Percentiles rank a stretch among this genome's conserved stretches.
These are phyloP conservation scores for Apiospora malaysiana DNA, from an alignment of 2,329 filamentous ascomycete species.

Conservation along the genomic window DNA sequence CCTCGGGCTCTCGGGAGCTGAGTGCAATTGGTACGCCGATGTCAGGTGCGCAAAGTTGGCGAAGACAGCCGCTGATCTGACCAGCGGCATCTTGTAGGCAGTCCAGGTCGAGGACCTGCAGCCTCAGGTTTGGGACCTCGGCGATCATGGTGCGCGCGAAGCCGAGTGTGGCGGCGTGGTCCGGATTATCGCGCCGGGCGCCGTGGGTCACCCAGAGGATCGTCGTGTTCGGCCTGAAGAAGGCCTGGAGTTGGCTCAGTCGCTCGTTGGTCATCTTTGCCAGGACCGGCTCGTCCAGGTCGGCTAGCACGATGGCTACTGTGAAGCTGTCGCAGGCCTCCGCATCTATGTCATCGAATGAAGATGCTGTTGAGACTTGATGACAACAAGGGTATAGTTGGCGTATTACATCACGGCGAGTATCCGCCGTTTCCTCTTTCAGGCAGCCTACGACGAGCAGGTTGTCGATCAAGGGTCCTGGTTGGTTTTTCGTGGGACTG, in stretches of 20 bases:
- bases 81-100: constrained; percentile 20
- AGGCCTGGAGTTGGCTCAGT: constrained; percentile 35
- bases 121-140: constrained; percentile 35
- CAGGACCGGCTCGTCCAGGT: constrained; percentile 44
- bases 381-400: neutral
- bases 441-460: constrained; percentile 4
- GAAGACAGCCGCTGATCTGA: constrained; percentile 31
- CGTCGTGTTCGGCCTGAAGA: constrained; percentile 33
- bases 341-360: neutral
- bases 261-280: constrained; percentile 40
- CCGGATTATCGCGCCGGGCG: constrained; percentile 31
- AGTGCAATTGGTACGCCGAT: constrained; percentile 26
- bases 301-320: constrained; percentile 42
- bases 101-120: constrained; percentile 39
- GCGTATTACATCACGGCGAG: neutral
- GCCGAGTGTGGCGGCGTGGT: constrained; percentile 37
- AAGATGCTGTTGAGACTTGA: neutral
- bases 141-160: constrained; percentile 39
- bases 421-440: neutral
- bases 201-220: constrained; percentile 37
- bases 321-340: constrained; percentile 31
- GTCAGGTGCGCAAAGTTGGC: constrained; percentile 23
- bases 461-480: neutral
- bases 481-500: neutral
- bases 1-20: constrained; percentile 44